phyloP scores from a whole-genome alignment of 2,329 filamentous ascomycete genomes.

The Cryphonectria nitschkei region DNA sequence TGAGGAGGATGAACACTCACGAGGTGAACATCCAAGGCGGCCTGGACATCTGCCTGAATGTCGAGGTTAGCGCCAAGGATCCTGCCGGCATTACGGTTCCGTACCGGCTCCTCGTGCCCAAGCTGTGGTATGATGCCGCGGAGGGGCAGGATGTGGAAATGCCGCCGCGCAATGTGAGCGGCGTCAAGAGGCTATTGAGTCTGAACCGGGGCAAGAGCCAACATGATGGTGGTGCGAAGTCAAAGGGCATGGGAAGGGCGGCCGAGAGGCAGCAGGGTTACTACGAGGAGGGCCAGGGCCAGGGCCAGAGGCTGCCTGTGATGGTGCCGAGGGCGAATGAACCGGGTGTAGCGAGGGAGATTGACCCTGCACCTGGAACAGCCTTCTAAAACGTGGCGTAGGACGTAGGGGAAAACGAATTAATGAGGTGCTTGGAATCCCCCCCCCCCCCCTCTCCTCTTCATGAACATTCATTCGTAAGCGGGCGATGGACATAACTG shows the following conservation, averaged over 20 bases:
- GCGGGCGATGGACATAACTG: neutral
- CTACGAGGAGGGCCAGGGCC: neutral
- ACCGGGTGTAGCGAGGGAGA: neutral
- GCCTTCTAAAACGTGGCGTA: slow-evolving; percentile 16
- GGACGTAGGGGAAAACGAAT: neutral
- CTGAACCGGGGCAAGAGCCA: slow-evolving; percentile 22
- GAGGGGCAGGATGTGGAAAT: slow-evolving; percentile 30
- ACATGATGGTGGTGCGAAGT: slow-evolving; percentile 20
- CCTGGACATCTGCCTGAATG: slow-evolving; percentile 84
- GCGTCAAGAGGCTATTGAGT: slow-evolving; percentile 27
- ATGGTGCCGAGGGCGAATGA: slow-evolving; percentile 3
- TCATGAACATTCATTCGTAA: neutral
- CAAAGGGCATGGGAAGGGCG: slow-evolving; percentile 6
- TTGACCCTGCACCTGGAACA: slow-evolving; percentile 22
- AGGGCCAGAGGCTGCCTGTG: neutral
- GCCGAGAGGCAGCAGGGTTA: slow-evolving; percentile 6
- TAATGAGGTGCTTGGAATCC: neutral
- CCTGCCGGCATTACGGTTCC: slow-evolving; percentile 86
- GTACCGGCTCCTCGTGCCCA: slow-evolving; percentile 85
- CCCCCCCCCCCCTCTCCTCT: neutral
- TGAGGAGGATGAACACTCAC: slow-evolving; percentile 53
- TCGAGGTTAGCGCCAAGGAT: slow-evolving; percentile 85
- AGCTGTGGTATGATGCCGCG: slow-evolving; percentile 63
- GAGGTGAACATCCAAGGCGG: slow-evolving; percentile 80
- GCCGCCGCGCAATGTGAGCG: slow-evolving; percentile 15